Evolutionary conservation across 192 early-diverging fungal species (phyloP), one percentile per base, ranked within the genome.

Genomic region (Backusella psychrophila): DNA sequence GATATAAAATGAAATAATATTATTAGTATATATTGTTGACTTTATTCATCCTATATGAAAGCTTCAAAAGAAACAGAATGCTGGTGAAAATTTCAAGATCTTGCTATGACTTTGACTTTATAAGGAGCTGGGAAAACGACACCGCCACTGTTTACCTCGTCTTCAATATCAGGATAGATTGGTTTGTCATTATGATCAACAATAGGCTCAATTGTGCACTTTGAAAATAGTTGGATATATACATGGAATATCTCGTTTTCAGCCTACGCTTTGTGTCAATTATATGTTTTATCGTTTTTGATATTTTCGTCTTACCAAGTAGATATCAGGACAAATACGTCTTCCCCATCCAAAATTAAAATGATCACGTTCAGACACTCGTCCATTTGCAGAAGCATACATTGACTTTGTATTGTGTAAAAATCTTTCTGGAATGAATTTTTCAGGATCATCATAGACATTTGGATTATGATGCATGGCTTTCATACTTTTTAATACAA

Each of bases 381-480:
- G 26, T 53, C 77, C 77, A 46, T 72, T 78, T 12, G 77, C 77
- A 26, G 68, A 41, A 14, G 77, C 42, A 46, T 31, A 17, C 59
- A 66, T 72, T 0, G 39, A 3, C 44, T 71, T 49, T 46, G 33
- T 39, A 26, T 72, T 38, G 39, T 44, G 12, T 6, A 78, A n/a
- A n/a, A 33, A 78, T 35, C 89, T 87, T 39, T 84, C 82, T 9
- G 89, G 89, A 59, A 77, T 76, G 23, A 89, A 90, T 68, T 77
- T 80, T 12, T 86, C 80, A 6, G 89, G 89, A 0, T 82, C 67
- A 0, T 81, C 77, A 59, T 82, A 90, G 63, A 35, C 23, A 5
- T 38, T 3, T 38, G 76, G 59, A 23, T 80, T 66, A 15, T 26
- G 34, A 70, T 90, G 84, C 75, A 86, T 78, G 0, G 86, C 77